Base-by-base conservation (phyloP, 768 basidiomycete species). In the Cystoderma amianthinum region DNA sequence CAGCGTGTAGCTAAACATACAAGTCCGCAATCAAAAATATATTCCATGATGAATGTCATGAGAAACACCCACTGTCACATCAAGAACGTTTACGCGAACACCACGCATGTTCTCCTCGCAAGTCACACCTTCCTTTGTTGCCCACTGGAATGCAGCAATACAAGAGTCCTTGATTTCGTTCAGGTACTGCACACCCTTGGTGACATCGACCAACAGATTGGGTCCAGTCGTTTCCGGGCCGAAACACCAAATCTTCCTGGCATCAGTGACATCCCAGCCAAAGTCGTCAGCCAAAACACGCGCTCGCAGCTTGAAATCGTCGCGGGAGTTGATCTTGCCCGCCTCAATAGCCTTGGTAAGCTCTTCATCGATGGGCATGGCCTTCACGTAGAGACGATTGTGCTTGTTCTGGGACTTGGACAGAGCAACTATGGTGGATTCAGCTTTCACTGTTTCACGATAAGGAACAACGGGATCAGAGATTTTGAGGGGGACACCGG, bases 341-440 rank as follows among this genome's bases (percentile, higher is more conserved):
- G 51, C 53, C 63, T 98, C 96, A 54, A 99, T 97, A 46, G 91
- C 96, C 54, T 79, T 77, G 48, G 92, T 82, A 45, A 98, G 79
- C 61, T 97, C 94, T 59, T 99, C 96, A 18, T 89, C 92, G 43
- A 99, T 61, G 25, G 96, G 96, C 69, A 82, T 49, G 25, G 96
- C 96, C 76, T 93, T 93, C 51, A 83, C 78, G 65, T 84, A 99
- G 44, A 99, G 76, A 71, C 96, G 89, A 65, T 99, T 99, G 82
- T 99, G 96, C 78, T 98, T 99, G 79, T 99, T 98, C 71, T 97
- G 96, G 16, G 96, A 98, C 67, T 99, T 99, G 44, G 96, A 98
- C 28, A 99, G 75, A 20, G 96, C 96, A 52, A 90, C 84, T 53
- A 98, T 98, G 38, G 82, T 80, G 4, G 96, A 98, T 68, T 98